A percentile compares a stretch with the other conserved stretches of the same genome.
phyloP scores from a whole-genome alignment of 495 filamentous ascomycete species.

The Penicilliopsis zonata region DNA sequence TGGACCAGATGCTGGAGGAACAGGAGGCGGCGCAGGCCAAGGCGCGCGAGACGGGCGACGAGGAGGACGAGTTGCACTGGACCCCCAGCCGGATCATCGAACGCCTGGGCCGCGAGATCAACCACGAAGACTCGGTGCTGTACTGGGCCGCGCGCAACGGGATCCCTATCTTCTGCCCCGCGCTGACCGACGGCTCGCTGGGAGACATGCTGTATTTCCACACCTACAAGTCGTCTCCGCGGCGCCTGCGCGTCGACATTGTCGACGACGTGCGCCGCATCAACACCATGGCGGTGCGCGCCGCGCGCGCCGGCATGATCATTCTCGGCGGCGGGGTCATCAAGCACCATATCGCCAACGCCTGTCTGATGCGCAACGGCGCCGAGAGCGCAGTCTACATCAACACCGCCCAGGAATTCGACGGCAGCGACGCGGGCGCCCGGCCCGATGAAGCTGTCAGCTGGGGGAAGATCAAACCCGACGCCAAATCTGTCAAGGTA shows the following conservation, averaged over 20 bases:
- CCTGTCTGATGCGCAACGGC: conserved; percentile 91
- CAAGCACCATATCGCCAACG: conserved; percentile 97
- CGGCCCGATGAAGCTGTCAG: conserved; percentile 93
- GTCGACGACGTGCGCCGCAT: conserved; percentile 80
- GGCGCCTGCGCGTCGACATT: conserved; percentile 71
- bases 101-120: conserved; percentile 81
- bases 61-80: conserved; percentile 69
- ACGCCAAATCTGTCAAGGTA: conserved; percentile 78
- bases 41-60: conserved; percentile 31
- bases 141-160: conserved; percentile 93
- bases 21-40: conserved; percentile 60
- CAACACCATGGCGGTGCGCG: conserved; percentile 78
- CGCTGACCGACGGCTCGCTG: conserved; percentile 84
- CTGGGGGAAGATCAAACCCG: conserved; percentile 94
- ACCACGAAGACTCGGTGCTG: conserved; percentile 73
- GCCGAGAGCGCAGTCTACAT: conserved; percentile 94
- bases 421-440: conserved; percentile 92
- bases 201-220: conserved; percentile 99
- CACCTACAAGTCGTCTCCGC: conserved; percentile 73
- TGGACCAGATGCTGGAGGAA: conserved; percentile 84
- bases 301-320: conserved; percentile 80
- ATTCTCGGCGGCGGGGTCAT: conserved; percentile 86
- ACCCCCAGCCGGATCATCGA: conserved; percentile 81
- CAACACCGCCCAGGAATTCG: conserved; percentile 93
- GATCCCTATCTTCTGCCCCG: conserved; percentile 94